These are phyloP conservation scores for Curvularia eragrostidis DNA, from an alignment of 2,329 filamentous ascomycete genomes.

Conservation along the genomic window DNA sequence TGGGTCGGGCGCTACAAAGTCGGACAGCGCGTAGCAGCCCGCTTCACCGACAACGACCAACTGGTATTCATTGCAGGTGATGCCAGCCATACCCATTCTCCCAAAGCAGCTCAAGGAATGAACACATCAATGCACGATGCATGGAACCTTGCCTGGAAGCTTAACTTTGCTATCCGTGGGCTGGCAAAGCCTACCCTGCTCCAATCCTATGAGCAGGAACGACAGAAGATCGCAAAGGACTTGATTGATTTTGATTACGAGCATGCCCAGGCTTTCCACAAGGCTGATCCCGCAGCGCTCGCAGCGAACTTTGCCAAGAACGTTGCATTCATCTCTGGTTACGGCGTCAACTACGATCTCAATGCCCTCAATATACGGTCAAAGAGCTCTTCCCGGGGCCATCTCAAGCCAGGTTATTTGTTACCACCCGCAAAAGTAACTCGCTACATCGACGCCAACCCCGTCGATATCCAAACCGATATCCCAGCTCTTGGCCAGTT, in stretches of 20 bases:
- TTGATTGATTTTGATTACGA: slow-evolving; percentile 56
- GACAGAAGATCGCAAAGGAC: slow-evolving; percentile 54
- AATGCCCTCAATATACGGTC: slow-evolving; percentile 68
- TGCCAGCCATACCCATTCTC: slow-evolving; percentile 53
- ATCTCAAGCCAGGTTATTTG: slow-evolving; percentile 53
- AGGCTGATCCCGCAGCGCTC: slow-evolving; percentile 67
- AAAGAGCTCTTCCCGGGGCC: slow-evolving; percentile 57
- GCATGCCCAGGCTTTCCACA: slow-evolving; percentile 61
- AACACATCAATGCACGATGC: slow-evolving; percentile 55
- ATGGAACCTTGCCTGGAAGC: slow-evolving; percentile 55
- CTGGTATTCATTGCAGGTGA: slow-evolving; percentile 60
- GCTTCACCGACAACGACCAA: slow-evolving; percentile 52
- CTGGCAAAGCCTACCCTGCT: slow-evolving; percentile 50
- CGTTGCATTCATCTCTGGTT: slow-evolving; percentile 74
- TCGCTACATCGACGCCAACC: slow-evolving; percentile 78
- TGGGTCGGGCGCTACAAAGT: slow-evolving; percentile 62
- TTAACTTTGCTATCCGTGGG: slow-evolving; percentile 50
- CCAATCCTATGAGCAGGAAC: slow-evolving; percentile 51
- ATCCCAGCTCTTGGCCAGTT: slow-evolving; percentile 81
- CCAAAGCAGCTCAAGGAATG: slow-evolving; percentile 55
- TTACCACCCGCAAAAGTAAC: slow-evolving; percentile 74
- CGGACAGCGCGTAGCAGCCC: slow-evolving; percentile 56
- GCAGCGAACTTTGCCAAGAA: slow-evolving; percentile 74
- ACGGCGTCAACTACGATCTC: slow-evolving; percentile 71
- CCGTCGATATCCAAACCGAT: slow-evolving; percentile 77